phyloP scores from a whole-genome alignment of 2,329 filamentous ascomycete species.

The Niveomyces coronatus region DNA sequence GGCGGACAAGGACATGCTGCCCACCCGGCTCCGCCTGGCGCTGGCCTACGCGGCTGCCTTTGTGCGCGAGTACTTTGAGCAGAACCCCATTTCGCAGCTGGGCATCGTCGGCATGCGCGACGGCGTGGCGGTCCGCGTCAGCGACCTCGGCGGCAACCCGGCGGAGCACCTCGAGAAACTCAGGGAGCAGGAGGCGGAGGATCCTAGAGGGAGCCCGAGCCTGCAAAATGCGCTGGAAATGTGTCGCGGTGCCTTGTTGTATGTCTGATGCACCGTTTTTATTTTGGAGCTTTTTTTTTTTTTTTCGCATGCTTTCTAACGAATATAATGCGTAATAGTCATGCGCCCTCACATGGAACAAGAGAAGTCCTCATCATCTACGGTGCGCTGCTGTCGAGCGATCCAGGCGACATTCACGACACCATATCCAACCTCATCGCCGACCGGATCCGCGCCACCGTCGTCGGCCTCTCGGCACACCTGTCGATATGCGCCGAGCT shows the following conservation, averaged over 20 bases:
- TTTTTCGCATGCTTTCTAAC: neutral
- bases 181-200: constrained; percentile 51
- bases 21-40: constrained; percentile 73
- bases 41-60: constrained; percentile 80
- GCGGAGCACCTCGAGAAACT: constrained; percentile 76
- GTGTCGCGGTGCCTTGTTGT: constrained; percentile 84
- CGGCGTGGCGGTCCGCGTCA: constrained; percentile 75
- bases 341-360: constrained; percentile 87
- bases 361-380: constrained; percentile 87
- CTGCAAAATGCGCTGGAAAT: constrained; percentile 95
- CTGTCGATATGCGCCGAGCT: constrained; percentile 88
- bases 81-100: constrained; percentile 95
- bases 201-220: constrained; percentile 66
- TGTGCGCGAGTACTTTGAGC: constrained; percentile 90
- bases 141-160: constrained; percentile 85
- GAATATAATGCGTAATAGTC: constrained; percentile 35
- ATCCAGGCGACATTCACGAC: constrained; percentile 90
- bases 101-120: constrained; percentile 90
- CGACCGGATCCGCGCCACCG: constrained; percentile 76
- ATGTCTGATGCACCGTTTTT: constrained; percentile 18
- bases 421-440: constrained; percentile 70
- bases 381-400: constrained; percentile 79
- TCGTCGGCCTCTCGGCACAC: constrained; percentile 85
- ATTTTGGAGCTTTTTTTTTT: neutral
- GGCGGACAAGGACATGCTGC: constrained; percentile 88